Evolutionary conservation across 257 asterid species (phyloP).

Genomic region (Lycium ferocissimum): DNA sequence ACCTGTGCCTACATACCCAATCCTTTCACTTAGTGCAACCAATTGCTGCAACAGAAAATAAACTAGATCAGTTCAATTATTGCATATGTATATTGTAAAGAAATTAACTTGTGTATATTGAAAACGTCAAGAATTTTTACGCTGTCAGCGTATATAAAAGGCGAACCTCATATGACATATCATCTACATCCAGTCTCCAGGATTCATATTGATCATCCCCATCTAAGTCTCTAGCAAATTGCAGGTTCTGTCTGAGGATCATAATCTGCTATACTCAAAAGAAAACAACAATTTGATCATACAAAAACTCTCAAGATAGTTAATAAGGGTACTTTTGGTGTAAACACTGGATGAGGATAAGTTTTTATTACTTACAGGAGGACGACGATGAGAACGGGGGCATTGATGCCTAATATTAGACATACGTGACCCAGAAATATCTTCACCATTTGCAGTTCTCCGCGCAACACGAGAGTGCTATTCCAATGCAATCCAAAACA

Average conservation of each 20-base stretch:
- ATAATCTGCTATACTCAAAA: constrained; percentile 36
- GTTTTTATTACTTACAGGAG: not conserved
- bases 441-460: constrained; percentile 10
- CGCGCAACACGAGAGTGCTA: not conserved
- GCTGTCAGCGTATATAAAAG: not conserved
- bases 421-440: not conserved
- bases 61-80: not conserved
- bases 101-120: not conserved
- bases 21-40: constrained; percentile 58
- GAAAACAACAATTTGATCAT: not conserved
- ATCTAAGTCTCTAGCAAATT: constrained; percentile 38
- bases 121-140: not conserved
- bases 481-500: not conserved
- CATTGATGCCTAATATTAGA: not conserved
- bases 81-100: not conserved
- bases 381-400: constrained; percentile 7
- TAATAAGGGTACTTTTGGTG: not conserved
- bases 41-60: constrained; percentile 47
- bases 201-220: constrained; percentile 43
- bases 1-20: constrained; percentile 65
- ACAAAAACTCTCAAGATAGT: not conserved
- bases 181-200: constrained; percentile 65
- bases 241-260: constrained; percentile 45
- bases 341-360: not conserved
- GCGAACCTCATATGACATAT: constrained; percentile 65